phyloP scores from a whole-genome alignment of 805 yeast species.

The Ogataea sp. region DNA sequence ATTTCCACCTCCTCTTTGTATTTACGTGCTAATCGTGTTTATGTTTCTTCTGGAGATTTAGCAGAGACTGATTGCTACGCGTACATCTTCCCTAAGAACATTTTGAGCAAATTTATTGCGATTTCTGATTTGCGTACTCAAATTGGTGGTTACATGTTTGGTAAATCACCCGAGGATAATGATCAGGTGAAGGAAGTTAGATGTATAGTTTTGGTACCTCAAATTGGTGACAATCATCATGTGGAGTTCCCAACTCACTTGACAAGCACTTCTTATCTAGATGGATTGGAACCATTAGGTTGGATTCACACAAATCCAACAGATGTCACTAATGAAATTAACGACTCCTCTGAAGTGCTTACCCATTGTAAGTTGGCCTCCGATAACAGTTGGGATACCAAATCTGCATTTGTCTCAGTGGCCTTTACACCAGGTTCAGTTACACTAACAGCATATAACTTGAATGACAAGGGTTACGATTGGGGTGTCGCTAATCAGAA shows the following conservation, averaged over 20 bases:
- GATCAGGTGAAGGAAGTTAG: constrained; percentile 68
- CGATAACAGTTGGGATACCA: constrained; percentile 30
- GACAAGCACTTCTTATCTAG: constrained; percentile 33
- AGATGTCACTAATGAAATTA: constrained; percentile 40
- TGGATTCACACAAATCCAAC: constrained; percentile 89
- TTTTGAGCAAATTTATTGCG: constrained; percentile 68
- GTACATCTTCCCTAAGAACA: constrained; percentile 74
- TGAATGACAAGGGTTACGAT: constrained; percentile 55
- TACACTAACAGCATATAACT: constrained; percentile 56
- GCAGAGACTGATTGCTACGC: constrained; percentile 48
- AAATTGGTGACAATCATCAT: constrained; percentile 62
- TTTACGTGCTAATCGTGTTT: constrained; percentile 67
- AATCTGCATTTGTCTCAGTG: constrained; percentile 52
- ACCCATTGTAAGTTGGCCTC: constrained; percentile 40
- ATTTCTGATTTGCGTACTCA: constrained; percentile 77
- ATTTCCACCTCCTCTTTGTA: constrained; percentile 68
- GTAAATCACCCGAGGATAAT: constrained; percentile 69
- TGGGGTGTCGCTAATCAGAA: constrained; percentile 74
- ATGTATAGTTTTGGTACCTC: constrained; percentile 77
- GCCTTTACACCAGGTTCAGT: constrained; percentile 80
- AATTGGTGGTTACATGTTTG: constrained; percentile 75
- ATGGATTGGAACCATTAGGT: constrained; percentile 74
- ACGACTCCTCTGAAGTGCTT: constrained; percentile 67
- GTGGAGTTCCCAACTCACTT: constrained; percentile 50
- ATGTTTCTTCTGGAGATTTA: constrained; percentile 58